phyloP scores from a whole-genome alignment of 2,329 filamentous ascomycete genomes.

The Xylaria sp. region DNA sequence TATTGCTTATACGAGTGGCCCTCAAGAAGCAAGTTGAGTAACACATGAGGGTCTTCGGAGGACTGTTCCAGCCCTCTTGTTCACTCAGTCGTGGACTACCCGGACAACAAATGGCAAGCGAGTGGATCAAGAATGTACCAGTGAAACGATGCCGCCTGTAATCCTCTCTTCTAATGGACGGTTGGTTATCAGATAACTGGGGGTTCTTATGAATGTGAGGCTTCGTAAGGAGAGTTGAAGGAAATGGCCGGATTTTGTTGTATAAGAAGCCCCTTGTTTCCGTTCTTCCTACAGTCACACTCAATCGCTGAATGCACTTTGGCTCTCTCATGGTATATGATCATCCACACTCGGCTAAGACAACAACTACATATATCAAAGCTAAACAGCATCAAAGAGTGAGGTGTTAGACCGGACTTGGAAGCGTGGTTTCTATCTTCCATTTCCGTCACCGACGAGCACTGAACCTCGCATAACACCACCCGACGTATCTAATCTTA shows the following conservation, averaged over 20 bases:
- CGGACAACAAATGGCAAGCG: constrained; percentile 24
- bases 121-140: constrained; percentile 31
- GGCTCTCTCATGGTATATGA: constrained; percentile 19
- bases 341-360: constrained; percentile 14
- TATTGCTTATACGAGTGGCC: constrained; percentile 28
- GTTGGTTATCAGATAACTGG: constrained; percentile 16
- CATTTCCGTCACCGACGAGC: constrained; percentile 32
- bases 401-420: constrained; percentile 15
- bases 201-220: constrained; percentile 23
- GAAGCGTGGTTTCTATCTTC: constrained; percentile 23
- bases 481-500: constrained; percentile 18
- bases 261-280: constrained; percentile 33
- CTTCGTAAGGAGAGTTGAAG: constrained; percentile 15
- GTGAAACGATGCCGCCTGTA: constrained; percentile 30
- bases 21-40: constrained; percentile 25
- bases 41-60: constrained; percentile 25
- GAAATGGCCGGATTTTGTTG: constrained; percentile 15
- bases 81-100: constrained; percentile 21
- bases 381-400: constrained; percentile 15
- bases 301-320: constrained; percentile 8
- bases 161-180: constrained; percentile 16
- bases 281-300: constrained; percentile 3
- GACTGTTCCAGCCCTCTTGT: constrained; percentile 20
- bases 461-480: constrained; percentile 26
- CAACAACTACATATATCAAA: constrained; percentile 18